Percentiles rank a stretch among this genome's conserved stretches.
Evolutionary conservation across 768 basidiomycete species (phyloP).

Genomic region (Amanita pseudoporphyria): DNA sequence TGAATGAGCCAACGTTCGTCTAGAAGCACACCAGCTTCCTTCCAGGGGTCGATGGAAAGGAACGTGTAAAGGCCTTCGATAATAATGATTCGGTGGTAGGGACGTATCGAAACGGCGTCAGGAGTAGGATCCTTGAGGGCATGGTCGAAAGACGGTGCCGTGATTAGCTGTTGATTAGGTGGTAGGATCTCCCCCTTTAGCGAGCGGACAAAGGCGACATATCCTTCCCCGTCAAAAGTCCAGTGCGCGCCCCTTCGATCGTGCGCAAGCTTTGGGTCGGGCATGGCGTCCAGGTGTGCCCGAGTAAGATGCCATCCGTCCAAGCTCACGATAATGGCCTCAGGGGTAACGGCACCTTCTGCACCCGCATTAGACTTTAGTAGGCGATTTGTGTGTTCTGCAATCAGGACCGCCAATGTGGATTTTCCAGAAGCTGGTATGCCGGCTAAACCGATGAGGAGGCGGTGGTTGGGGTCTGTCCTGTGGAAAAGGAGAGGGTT

Average conservation of each 20-base stretch:
- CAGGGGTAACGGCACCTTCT: conserved; percentile 7
- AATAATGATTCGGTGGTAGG: conserved; percentile 67
- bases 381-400: conserved; percentile 39
- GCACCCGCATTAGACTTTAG: conserved; percentile 14
- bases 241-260: conserved; percentile 81
- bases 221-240: conserved; percentile 79
- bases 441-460: conserved; percentile 67
- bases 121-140: conserved; percentile 76
- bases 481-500: too few species aligned
- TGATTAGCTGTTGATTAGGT: conserved; percentile 24
- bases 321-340: conserved; percentile 63
- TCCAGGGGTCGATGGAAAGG: conserved; percentile 68
- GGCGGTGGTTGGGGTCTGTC: conserved; percentile 29
- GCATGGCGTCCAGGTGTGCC: conserved; percentile 64
- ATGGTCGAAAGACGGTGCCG: conserved; percentile 83
- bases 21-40: conserved; percentile 46
- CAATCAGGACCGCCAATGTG: conserved; percentile 54
- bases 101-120: conserved; percentile 45
- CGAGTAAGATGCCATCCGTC: conserved; percentile 93
- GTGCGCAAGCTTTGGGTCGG: conserved; percentile 69
- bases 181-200: conserved; percentile 30
- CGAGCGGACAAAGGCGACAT: conserved; percentile 53
- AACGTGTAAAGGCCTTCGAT: conserved; percentile 89
- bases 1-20: conserved; percentile 77
- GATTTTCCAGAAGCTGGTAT: conserved; percentile 88